Base-by-base conservation (phyloP, 129 eudicot genomes). In the Lactuca sativa region DNA sequence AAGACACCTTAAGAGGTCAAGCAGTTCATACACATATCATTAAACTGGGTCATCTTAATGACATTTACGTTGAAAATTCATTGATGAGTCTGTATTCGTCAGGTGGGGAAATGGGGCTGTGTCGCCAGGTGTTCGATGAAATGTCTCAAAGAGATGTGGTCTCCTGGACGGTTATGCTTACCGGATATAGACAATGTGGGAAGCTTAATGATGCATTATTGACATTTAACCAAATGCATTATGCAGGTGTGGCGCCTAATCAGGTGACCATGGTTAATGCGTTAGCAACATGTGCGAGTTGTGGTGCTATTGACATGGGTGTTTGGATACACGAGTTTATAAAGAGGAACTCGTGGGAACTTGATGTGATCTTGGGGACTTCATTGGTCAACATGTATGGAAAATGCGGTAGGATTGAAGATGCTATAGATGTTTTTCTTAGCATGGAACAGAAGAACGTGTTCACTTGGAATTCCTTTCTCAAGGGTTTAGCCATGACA, bases 81-180 rank as follows among this genome's bases (percentile, higher is more conserved):
- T 78, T 91, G 74, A 54, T 91, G 82, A 86, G 72, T 75, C 49
- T 83, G 76, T 85, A 88, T 36, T 79, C 80, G 33, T 80, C 79
- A 10, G 52, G 70, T 76, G 90, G 86, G 13, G 72, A 81, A 5
- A 74, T 88, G 78, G 74, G 36, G 41, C 64, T 61, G 21, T 86
- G 90, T 21, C 77, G 67, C 12, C 56, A 64, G 12, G 76, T 82
- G 86, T 91, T 91, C 63, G 93, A 88, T 62, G 88, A 88, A 88
- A 88, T 88, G 93, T 62, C 84, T 56, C 59, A 68, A 14, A 82
- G 86, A 78, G 96, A 88, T 66, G 88, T 91, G 3, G 96, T 91
- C 10, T 88, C 93, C 0, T 85, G 96, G 91, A 88, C 91, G 4
- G 71, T 56, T 16, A 25, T 88, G 88, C 68, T 88, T 33, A 64